A percentile compares a stretch with the other conserved stretches of the same genome.
Conservation (phyloP, 306 rosid genomes). For the Malus fusca region DNA sequence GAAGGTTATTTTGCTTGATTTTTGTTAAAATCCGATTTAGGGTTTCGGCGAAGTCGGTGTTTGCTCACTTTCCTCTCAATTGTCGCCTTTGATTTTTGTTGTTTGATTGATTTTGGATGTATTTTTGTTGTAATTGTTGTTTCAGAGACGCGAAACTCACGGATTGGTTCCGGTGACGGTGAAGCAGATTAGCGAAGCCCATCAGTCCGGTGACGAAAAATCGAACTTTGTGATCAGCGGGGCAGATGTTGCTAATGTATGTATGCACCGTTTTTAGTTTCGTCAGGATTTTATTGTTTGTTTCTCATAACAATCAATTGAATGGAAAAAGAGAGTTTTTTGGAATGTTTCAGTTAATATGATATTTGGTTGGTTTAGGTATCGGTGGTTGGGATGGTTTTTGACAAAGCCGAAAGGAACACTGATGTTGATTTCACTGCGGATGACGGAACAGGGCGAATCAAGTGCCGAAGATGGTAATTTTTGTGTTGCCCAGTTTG, state of each 20-base stretch:
- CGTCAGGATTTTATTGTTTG: background rate
- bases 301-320: background rate
- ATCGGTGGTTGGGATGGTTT: conserved; percentile 55
- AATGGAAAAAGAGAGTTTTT: background rate
- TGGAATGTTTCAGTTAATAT: background rate
- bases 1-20: background rate
- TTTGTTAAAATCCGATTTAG: background rate
- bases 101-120: background rate
- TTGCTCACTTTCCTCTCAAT: background rate
- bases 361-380: conserved; percentile 24
- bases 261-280: background rate
- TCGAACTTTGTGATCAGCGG: conserved; percentile 67
- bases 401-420: conserved; percentile 62
- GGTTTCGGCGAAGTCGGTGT: background rate
- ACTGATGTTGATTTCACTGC: conserved; percentile 57
- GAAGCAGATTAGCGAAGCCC: conserved; percentile 81
- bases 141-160: conserved; percentile 57
- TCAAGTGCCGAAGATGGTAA: conserved; percentile 87
- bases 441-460: conserved; percentile 89
- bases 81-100: background rate
- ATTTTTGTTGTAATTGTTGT: background rate
- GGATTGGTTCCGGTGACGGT: conserved; percentile 84
- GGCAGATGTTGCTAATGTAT: conserved; percentile 68
- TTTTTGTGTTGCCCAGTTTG: background rate
- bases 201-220: conserved; percentile 81